Base-by-base conservation (phyloP, 768 basidiomycete genomes). In the Leccinum incarnatum region DNA sequence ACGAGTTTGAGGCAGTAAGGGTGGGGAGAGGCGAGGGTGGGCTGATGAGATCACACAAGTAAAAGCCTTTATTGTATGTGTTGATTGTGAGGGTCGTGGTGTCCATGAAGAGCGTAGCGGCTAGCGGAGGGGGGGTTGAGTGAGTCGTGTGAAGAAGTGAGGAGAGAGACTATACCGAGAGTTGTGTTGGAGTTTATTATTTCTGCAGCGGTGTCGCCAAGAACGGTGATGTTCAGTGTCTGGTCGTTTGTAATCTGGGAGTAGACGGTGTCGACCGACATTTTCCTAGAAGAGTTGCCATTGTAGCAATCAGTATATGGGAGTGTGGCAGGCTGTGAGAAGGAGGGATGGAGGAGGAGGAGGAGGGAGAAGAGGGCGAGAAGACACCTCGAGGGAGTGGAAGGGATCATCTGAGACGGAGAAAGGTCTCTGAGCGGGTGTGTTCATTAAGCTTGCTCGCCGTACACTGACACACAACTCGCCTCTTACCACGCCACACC, bases 81-180 rank as follows among this genome's bases (percentile, higher is more conserved):
- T 79, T 81, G 65, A 95, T 83, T 3, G 94, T 93, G 52, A 95
- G 82, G 21, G 94, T 83, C 55, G 84, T 81, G 2, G 91, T 87
- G 10, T 90, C 85, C 47, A 88, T 89, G 76, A 96, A 95, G 45
- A 97, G 81, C 8, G 94, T 97, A 17, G 94, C 93, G 88, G 58
- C 59, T 70, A 46, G 51, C 30, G 34, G 34, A 10, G 34, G 53
- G 52, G 66, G 61, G 12, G 2, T 21, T 60, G 50, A 63, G 56
- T 34, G 53, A 11, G 42, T 53, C 53, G 40, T n/a, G 46, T 32
- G 56, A 36, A 57, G n/a, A 12, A 37, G 25, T 1, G 53, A 56
- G 37, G 47, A 37, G 51, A 37, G 32, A 37, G 32, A 62, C 84
- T 12, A 69, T 69, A 90, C 91, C 84, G 54, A 93, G 79, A 69